phyloP scores from a whole-genome alignment of 257 asterid species.

The Datura wrightii region DNA sequence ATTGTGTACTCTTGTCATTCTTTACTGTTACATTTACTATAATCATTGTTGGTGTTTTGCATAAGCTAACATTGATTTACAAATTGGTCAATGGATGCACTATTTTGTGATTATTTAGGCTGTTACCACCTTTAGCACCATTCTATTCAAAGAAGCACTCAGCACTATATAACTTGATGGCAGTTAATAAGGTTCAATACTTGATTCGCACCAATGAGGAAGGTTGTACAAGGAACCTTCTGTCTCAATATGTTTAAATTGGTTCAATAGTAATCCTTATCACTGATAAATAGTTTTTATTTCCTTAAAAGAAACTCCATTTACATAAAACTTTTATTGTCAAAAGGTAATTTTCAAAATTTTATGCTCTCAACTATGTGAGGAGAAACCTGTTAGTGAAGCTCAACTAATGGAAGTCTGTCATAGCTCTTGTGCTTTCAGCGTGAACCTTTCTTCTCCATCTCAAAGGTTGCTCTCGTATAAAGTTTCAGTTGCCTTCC shows the following conservation, averaged over 20 bases:
- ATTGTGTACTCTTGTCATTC: slow-evolving; percentile 42
- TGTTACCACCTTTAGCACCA: slow-evolving; percentile 27
- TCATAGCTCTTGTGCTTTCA: not conserved
- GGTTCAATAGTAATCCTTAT: not conserved
- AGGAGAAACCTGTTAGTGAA: not conserved
- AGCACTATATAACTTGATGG: slow-evolving; percentile 24
- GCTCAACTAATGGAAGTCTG: not conserved
- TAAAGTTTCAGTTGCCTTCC: not conserved
- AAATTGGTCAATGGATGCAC: slow-evolving; percentile 37
- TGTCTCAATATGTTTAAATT: not conserved
- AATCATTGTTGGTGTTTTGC: slow-evolving; percentile 35
- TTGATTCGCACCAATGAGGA: slow-evolving; percentile 1
- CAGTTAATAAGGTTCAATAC: not conserved
- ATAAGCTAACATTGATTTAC: slow-evolving; percentile 31
- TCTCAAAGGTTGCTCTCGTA: not conserved
- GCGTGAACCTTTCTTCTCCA: slow-evolving; percentile 19
- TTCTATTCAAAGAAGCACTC: not conserved
- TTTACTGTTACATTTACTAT: slow-evolving; percentile 42
- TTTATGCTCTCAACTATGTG: not conserved
- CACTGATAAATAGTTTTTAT: not conserved
- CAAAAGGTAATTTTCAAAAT: not conserved
- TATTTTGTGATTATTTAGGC: slow-evolving; percentile 34
- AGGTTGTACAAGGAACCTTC: not conserved
- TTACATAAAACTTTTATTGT: not conserved
- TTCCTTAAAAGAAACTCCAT: slow-evolving; percentile 3